These are phyloP conservation scores for Candida boidinii DNA, from an alignment of 805 yeast genomes.

Conservation along the genomic window DNA sequence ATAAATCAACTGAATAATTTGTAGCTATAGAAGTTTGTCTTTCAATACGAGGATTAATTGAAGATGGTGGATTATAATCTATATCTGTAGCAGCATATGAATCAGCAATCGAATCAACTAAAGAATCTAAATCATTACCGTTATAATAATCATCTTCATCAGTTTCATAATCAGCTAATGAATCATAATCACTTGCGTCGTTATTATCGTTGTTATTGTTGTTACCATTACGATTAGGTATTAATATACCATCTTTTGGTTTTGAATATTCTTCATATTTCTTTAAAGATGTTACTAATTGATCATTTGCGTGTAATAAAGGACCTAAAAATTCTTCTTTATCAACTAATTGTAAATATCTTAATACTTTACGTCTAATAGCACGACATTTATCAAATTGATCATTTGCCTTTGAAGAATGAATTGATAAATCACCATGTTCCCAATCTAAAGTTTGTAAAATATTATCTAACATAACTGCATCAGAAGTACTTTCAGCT, in stretches of 20 bases:
- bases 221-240: too few relatives aligned
- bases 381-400: constrained; percentile 69
- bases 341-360: constrained; percentile 77
- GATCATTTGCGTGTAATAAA: constrained; percentile 83
- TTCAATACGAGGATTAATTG: too few relatives aligned
- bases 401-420: constrained; percentile 49
- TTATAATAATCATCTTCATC: constrained; percentile 14
- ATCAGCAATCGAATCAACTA: too few relatives aligned
- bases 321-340: constrained; percentile 86
- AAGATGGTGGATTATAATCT: too few relatives aligned
- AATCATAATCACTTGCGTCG: constrained; percentile 29
- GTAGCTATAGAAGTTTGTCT: constrained; percentile 1
- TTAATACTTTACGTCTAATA: constrained; percentile 67
- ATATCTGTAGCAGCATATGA: too few relatives aligned
- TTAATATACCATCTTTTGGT: constrained; percentile 31
- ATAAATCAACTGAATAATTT: not conserved
- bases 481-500: constrained; percentile 67
- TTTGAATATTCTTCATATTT: constrained; percentile 52
- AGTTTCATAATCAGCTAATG: constrained; percentile 29
- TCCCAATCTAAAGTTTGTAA: constrained; percentile 35
- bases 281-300: constrained; percentile 66
- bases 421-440: constrained; percentile 47
- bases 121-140: constrained; percentile 1
- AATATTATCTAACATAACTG: constrained; percentile 61
- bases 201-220: constrained; percentile 31